Evolutionary conservation across 1,284 basidiomycete species (phyloP).

Genomic region (Hymenochaete sp.): DNA sequence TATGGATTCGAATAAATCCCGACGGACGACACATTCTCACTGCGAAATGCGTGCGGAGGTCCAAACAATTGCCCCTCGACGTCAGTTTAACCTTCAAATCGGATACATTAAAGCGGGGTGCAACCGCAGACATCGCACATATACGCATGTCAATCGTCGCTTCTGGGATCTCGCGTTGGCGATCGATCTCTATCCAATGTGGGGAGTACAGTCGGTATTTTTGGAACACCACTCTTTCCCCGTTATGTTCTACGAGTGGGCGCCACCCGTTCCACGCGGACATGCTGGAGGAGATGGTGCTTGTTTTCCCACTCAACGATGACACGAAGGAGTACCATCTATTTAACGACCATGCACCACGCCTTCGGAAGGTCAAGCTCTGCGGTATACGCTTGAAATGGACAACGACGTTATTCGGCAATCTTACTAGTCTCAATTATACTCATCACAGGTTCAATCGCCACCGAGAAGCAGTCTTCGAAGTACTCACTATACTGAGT

Average conservation of each 20-base stretch:
- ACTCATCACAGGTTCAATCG: conserved; percentile 30
- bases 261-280: conserved; percentile 32
- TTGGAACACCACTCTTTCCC: conserved; percentile 53
- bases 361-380: conserved; percentile 42
- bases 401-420: conserved; percentile 49
- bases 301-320: conserved; percentile 55
- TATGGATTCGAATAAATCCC: conserved; percentile 53
- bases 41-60: conserved; percentile 50
- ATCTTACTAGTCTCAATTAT: conserved; percentile 52
- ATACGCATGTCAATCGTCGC: conserved; percentile 48
- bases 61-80: conserved; percentile 50
- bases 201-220: conserved; percentile 47
- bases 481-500: conserved; percentile 13
- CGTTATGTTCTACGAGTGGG: conserved; percentile 31
- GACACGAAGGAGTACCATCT: conserved; percentile 55
- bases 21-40: conserved; percentile 40
- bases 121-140: conserved; percentile 42
- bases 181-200: conserved; percentile 53
- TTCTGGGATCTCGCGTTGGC: conserved; percentile 45
- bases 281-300: conserved; percentile 43
- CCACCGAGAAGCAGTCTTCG: conserved; percentile 19
- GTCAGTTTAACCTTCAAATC: conserved; percentile 24
- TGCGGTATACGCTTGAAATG: conserved; percentile 55
- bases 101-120: conserved; percentile 4
- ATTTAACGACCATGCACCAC: conserved; percentile 54